Evolutionary conservation across 768 basidiomycete species (phyloP), one percentile per base, ranked within the genome.

Genomic region (Suillus paluster): DNA sequence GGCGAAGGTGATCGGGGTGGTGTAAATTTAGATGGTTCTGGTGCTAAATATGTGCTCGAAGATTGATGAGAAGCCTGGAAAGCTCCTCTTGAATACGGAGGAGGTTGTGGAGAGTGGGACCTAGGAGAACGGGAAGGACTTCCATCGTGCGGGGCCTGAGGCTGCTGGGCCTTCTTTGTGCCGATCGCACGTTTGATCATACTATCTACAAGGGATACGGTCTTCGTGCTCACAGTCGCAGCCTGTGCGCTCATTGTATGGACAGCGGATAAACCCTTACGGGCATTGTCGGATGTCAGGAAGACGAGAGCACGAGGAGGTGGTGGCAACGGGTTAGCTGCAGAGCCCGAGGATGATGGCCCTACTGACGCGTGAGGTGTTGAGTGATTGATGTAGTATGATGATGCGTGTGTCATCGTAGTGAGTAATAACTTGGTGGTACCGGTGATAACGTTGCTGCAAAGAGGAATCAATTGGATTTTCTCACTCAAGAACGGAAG

Each of bases 191-290:
- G 78, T 21, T 83, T 78, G 59, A 91, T 84, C 79, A 88, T 81
- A 55, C 68, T 73, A 68, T 91, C 87, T 64, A 92, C 85, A 59
- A 83, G 71, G 3, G 75, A 77, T 39, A 91, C 78, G 0, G 90
- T 91, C 64, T 84, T 83, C 15, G 83, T 71, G 58, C 86, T 90
- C 63, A 90, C 83, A 66, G 85, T 83, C 38, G 88, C 88, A 0
- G 89, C 90, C 67, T 86, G 80, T 0, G 86, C 87, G 61, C 81
- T 88, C 59, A 88, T 77, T 11, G 85, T 80, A 67, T 92, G 90
- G 2, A 90, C 85, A 4, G 78, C 80, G 5, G 83, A 73, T 0
- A 94, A 81, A 4, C 84, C 83, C 52, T 82, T 80, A 36, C 84
- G 84, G 0, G 89, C 86, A 19, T 73, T 78, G 46, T 86, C 84